Base-by-base conservation (phyloP, 2,329 filamentous ascomycete genomes). In the Calonectria hongkongensis region DNA sequence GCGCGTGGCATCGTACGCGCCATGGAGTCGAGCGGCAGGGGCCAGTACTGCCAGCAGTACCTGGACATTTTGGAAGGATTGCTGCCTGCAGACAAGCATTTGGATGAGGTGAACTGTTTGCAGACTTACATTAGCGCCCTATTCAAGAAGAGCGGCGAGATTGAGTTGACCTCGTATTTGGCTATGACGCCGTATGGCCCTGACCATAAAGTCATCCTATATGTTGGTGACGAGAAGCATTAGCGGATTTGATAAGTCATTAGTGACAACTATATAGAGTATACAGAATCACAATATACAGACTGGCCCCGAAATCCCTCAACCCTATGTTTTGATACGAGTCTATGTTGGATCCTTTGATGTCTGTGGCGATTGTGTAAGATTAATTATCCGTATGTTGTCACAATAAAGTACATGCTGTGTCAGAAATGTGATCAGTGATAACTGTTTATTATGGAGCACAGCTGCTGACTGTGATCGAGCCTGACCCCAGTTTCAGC, bases 81-180 rank as follows among this genome's bases (percentile, higher is more conserved):
- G 21, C 21, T 48, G 21, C 45, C 45, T 27, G 45, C n/a, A 21
- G 45, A 48, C 45, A 48, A 48, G 45, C 45, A 48, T 5, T 15
- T 48, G 45, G 45, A 48, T 25, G 45, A 27, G 21, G 45, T 48
- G 8, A 48, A 48, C 21, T 48, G 45, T n/a, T 48, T 48, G 45
- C 45, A 48, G 21, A 48, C 45, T 2, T 48, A 48, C 12, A 25
- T 48, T 2, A 65, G 27, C 27, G 45, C 27, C 48, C 33, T 48
- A 43, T 65, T 30, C 27, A 48, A 48, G 45, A 48, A 48, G 45
- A 47, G 41, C 43, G 62, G 27, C 28, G 62, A 65, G 62, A 50
- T 48, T 47, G 62, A 65, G 62, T 43, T 48, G 6, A 48, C 45
- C 8, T 48, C 45, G 21, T 48, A 48, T 15, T 48, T 48, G 45